These are phyloP conservation scores for Alnus rubra DNA, from an alignment of 306 rosid species.

Conservation along the genomic window DNA sequence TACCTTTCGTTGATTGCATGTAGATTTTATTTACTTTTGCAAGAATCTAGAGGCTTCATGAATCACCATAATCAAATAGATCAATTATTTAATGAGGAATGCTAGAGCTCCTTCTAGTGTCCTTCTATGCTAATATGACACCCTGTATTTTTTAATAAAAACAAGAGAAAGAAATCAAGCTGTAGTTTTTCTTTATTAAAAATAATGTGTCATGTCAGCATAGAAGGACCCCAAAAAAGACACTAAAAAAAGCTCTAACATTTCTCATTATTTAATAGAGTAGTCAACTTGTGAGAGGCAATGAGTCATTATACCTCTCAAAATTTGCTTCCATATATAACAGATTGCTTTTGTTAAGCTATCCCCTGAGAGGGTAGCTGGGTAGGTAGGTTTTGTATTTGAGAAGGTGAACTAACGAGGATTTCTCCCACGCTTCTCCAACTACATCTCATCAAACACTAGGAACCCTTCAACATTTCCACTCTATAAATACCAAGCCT, in stretches of 20 bases:
- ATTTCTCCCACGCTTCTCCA: neutral
- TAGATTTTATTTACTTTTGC: neutral
- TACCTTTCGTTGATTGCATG: too few relatives aligned
- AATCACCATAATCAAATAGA: too few relatives aligned
- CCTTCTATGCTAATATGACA: too few relatives aligned
- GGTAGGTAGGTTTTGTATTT: constrained; percentile 1
- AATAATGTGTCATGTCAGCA: too few relatives aligned
- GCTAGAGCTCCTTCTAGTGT: too few relatives aligned
- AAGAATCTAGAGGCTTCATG: neutral
- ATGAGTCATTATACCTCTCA: neutral
- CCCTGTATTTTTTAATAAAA: too few relatives aligned
- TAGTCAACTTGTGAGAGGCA: neutral
- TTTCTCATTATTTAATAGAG: too few relatives aligned
- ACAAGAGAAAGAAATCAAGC: too few relatives aligned
- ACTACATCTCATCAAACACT: constrained; percentile 33
- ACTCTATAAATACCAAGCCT: constrained; percentile 10
- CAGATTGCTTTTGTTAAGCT: neutral
- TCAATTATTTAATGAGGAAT: too few relatives aligned
- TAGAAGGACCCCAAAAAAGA: too few relatives aligned
- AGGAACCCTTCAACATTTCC: neutral
- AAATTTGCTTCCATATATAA: neutral
- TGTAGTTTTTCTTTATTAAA: too few relatives aligned
- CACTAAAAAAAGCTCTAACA: too few relatives aligned
- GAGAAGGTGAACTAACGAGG: constrained; percentile 26
- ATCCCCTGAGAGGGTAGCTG: neutral